Evolutionary conservation across 129 eudicot genomes (phyloP).

Genomic region (Flaveria bidentis): DNA sequence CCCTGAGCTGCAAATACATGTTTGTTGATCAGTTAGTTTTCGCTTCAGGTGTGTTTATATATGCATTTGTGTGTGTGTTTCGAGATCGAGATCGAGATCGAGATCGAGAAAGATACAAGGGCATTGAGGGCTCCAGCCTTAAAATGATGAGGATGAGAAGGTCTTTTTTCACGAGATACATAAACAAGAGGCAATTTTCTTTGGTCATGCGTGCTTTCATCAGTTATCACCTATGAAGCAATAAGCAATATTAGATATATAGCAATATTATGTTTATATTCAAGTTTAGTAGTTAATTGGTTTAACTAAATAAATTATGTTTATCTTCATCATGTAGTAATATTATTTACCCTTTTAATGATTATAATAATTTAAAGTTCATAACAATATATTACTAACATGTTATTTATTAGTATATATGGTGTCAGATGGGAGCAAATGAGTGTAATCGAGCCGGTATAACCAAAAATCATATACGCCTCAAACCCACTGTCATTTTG

Average conservation of each 20-base stretch:
- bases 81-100: not conserved
- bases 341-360: too few relatives aligned
- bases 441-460: too few relatives aligned
- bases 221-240: constrained; percentile 49
- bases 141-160: constrained; percentile 62
- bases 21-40: constrained; percentile 19
- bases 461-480: too few relatives aligned
- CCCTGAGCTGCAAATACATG: constrained; percentile 59
- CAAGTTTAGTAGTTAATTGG: too few relatives aligned
- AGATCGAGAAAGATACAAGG: constrained; percentile 42
- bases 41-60: not conserved
- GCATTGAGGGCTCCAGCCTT: constrained; percentile 89
- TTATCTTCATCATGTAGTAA: too few relatives aligned
- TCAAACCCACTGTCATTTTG: too few relatives aligned
- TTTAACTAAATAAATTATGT: too few relatives aligned
- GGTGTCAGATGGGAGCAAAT: too few relatives aligned
- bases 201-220: constrained; percentile 28
- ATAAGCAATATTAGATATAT: not conserved
- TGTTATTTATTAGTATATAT: too few relatives aligned
- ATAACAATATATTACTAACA: too few relatives aligned
- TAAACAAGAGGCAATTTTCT: constrained; percentile 75
- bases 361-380: too few relatives aligned
- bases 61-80: not conserved
- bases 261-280: too few relatives aligned
- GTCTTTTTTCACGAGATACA: constrained; percentile 73